phyloP scores from a whole-genome alignment of 2,329 filamentous ascomycete genomes.

The Metarhizium guizhouense region DNA sequence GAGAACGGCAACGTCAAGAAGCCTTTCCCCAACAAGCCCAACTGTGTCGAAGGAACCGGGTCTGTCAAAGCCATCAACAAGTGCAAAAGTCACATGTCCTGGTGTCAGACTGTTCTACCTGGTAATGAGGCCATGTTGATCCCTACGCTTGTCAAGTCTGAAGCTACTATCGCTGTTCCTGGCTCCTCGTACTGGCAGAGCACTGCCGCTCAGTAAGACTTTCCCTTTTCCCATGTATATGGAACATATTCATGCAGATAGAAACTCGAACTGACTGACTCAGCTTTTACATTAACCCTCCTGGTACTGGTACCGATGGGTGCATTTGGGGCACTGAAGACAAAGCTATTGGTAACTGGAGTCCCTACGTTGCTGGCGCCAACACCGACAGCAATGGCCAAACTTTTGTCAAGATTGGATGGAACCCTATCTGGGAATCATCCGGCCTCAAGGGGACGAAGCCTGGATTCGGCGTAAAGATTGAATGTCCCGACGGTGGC shows the following conservation, averaged over 20 bases:
- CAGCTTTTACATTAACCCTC: slow-evolving; percentile 71
- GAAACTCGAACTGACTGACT: slow-evolving; percentile 11
- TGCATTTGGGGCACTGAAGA: slow-evolving; percentile 63
- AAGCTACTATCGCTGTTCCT: slow-evolving; percentile 60
- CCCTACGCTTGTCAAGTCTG: slow-evolving; percentile 55
- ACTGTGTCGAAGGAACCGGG: slow-evolving; percentile 63
- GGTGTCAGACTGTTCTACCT: slow-evolving; percentile 72
- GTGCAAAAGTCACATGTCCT: slow-evolving; percentile 52
- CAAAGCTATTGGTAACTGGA: slow-evolving; percentile 65
- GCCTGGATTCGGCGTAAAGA: slow-evolving; percentile 59
- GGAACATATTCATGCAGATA: not conserved
- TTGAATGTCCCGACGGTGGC: slow-evolving; percentile 55
- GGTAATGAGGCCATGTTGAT: slow-evolving; percentile 79
- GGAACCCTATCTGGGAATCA: slow-evolving; percentile 65
- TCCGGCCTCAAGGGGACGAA: slow-evolving; percentile 37
- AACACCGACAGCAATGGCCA: slow-evolving; percentile 57
- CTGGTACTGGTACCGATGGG: slow-evolving; percentile 53
- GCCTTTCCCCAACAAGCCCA: slow-evolving; percentile 57
- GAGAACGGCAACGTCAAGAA: slow-evolving; percentile 55
- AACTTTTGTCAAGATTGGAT: slow-evolving; percentile 68
- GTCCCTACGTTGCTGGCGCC: slow-evolving; percentile 65
- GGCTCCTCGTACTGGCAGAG: slow-evolving; percentile 59
- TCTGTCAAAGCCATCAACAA: slow-evolving; percentile 59
- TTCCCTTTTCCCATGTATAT: not conserved
- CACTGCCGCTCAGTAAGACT: slow-evolving; percentile 63